Evolutionary conservation across 306 rosid genomes (phyloP).

Genomic region (Begonia loranthoides): DNA sequence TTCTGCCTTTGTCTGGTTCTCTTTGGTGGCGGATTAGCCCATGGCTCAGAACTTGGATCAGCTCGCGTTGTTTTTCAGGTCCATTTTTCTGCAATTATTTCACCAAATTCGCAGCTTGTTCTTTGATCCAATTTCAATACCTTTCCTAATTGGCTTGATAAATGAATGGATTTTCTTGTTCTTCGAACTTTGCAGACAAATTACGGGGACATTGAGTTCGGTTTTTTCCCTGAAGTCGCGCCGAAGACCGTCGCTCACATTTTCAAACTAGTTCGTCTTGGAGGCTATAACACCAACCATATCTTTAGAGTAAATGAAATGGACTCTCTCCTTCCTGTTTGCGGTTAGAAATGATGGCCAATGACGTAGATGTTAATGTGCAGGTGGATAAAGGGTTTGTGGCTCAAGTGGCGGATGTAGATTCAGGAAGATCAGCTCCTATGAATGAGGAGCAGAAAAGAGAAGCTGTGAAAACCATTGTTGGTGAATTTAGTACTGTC

Average conservation of each 20-base stretch:
- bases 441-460: slow-evolving; percentile 68
- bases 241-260: slow-evolving; percentile 89
- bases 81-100: background rate
- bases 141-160: background rate
- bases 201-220: slow-evolving; percentile 89
- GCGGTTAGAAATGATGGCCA: slow-evolving; percentile 3
- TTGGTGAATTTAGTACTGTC: slow-evolving; percentile 78
- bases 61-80: slow-evolving; percentile 17
- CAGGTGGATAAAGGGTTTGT: slow-evolving; percentile 94
- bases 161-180: too few relatives aligned
- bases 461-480: slow-evolving; percentile 55
- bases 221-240: slow-evolving; percentile 81
- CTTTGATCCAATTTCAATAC: background rate
- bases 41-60: slow-evolving; percentile 12
- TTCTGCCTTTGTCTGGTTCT: background rate
- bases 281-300: slow-evolving; percentile 81
- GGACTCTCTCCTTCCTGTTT: background rate
- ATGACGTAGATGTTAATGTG: slow-evolving; percentile 15
- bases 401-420: slow-evolving; percentile 91
- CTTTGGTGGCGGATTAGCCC: slow-evolving; percentile 2
- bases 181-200: slow-evolving; percentile 41
- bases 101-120: background rate
- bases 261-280: slow-evolving; percentile 85
- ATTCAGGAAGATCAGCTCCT: slow-evolving; percentile 60
- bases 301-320: slow-evolving; percentile 59